These are phyloP conservation scores for Hericium rajendrae DNA, from an alignment of 768 basidiomycete species.

Conservation along the genomic window DNA sequence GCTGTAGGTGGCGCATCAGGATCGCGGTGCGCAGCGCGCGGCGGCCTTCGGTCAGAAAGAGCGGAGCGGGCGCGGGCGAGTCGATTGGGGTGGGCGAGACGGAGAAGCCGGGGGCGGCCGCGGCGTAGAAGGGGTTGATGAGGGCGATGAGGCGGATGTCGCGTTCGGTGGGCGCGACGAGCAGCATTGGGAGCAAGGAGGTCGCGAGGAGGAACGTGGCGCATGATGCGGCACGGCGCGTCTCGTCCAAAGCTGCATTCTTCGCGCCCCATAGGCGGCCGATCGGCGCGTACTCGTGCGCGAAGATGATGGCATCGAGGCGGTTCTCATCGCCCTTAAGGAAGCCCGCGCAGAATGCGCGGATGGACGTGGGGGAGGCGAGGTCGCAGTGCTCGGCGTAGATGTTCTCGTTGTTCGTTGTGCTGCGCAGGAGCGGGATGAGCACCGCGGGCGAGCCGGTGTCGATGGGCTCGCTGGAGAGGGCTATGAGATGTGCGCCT, in stretches of 20 bases:
- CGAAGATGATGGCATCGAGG: slow-evolving; percentile 71
- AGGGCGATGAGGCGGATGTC: slow-evolving; percentile 85
- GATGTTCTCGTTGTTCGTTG: slow-evolving; percentile 66
- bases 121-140: slow-evolving; percentile 85
- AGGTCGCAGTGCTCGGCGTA: slow-evolving; percentile 76
- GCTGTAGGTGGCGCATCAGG: slow-evolving; percentile 72
- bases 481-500: slow-evolving; percentile 73
- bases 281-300: slow-evolving; percentile 66
- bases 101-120: slow-evolving; percentile 44
- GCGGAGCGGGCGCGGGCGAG: slow-evolving; percentile 1
- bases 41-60: slow-evolving; percentile 52
- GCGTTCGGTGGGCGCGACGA: slow-evolving; percentile 78
- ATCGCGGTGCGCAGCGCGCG: slow-evolving; percentile 54
- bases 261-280: slow-evolving; percentile 36
- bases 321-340: slow-evolving; percentile 53
- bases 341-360: slow-evolving; percentile 61
- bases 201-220: slow-evolving; percentile 76
- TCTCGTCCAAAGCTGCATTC: slow-evolving; percentile 22
- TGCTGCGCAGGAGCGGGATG: slow-evolving; percentile 54
- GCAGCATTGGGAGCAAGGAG: slow-evolving; percentile 66
- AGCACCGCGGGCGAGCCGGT: slow-evolving; percentile 47
- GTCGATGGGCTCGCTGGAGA: slow-evolving; percentile 51
- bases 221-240: slow-evolving; percentile 41
- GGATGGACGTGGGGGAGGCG: slow-evolving; percentile 52
- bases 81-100: slow-evolving; percentile 19